Conservation (phyloP, 2,329 filamentous ascomycete species). For the Leptosphaerulina australis region DNA sequence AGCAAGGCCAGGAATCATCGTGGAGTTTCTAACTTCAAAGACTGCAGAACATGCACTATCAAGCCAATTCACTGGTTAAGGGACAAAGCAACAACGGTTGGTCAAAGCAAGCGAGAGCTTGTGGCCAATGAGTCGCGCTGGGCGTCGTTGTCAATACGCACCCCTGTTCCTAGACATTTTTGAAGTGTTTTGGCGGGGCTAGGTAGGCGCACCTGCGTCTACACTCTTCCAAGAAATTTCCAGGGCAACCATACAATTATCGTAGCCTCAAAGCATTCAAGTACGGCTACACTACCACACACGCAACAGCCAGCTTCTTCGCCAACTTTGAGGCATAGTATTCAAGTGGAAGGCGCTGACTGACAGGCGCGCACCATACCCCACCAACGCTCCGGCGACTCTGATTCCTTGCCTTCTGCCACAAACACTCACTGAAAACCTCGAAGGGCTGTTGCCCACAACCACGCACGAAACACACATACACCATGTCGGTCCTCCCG, state of each 20-base stretch:
- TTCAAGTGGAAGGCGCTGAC: constrained; percentile 9
- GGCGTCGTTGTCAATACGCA: constrained; percentile 11
- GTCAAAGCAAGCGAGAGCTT: constrained; percentile 9
- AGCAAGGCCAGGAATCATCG: neutral
- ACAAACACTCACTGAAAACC: constrained; percentile 8
- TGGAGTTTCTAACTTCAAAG: neutral
- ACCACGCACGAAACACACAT: constrained; percentile 17
- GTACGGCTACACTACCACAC: constrained; percentile 1
- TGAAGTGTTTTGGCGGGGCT: constrained; percentile 15
- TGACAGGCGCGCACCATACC: constrained; percentile 5
- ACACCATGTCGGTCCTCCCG: constrained; percentile 81
- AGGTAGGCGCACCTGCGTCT: constrained; percentile 5
- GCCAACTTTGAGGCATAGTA: constrained; percentile 8
- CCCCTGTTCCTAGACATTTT: constrained; percentile 17
- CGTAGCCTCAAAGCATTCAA: constrained; percentile 5
- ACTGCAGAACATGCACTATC: constrained; percentile 2
- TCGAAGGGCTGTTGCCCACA: constrained; percentile 30
- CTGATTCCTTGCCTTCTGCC: constrained; percentile 15
- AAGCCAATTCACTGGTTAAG: constrained; percentile 1
- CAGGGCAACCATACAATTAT: constrained; percentile 13
- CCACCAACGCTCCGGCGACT: neutral
- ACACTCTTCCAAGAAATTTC: constrained; percentile 12
- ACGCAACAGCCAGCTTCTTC: neutral
- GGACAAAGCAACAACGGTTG: constrained; percentile 9
- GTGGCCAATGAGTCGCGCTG: constrained; percentile 12